These are phyloP conservation scores for Fragosphaeria purpurea DNA, from an alignment of 2,329 filamentous ascomycete genomes.

Conservation along the genomic window DNA sequence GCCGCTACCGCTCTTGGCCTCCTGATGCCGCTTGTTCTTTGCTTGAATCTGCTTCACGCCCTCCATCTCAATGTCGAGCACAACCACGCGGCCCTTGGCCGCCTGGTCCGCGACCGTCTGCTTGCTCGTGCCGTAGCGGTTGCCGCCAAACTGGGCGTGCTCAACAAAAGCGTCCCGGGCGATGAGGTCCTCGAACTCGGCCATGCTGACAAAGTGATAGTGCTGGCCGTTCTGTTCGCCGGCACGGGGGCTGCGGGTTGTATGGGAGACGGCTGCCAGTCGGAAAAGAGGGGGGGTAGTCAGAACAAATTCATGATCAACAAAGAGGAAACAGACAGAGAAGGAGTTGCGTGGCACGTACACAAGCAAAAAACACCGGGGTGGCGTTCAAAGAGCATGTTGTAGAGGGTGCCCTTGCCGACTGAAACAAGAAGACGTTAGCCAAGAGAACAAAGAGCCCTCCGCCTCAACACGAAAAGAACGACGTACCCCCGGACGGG, in stretches of 20 bases:
- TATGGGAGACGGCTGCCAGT: conserved; percentile 51
- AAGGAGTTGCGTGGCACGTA: conserved; percentile 23
- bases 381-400: conserved; percentile 49
- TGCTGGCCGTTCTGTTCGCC: conserved; percentile 68
- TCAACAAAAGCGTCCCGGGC: conserved; percentile 70
- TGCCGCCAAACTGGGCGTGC: conserved; percentile 72
- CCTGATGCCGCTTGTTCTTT: conserved; percentile 3
- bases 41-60: conserved; percentile 78
- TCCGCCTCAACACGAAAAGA: neutral
- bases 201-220: conserved; percentile 67
- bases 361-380: conserved; percentile 13
- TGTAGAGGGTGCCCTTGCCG: conserved; percentile 73
- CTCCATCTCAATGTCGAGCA: conserved; percentile 97
- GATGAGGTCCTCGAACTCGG: conserved; percentile 59
- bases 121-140: conserved; percentile 79
- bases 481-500: conserved; percentile 49
- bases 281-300: neutral
- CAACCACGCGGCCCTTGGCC: conserved; percentile 61
- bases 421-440: conserved; percentile 25
- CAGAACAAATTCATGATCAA: no score
- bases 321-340: neutral
- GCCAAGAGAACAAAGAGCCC: neutral
- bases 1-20: conserved; percentile 36
- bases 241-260: conserved; percentile 64
- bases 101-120: conserved; percentile 54